These are phyloP conservation scores for Fusarium marasasianum DNA, from an alignment of 2,329 filamentous ascomycete genomes.

Conservation along the genomic window DNA sequence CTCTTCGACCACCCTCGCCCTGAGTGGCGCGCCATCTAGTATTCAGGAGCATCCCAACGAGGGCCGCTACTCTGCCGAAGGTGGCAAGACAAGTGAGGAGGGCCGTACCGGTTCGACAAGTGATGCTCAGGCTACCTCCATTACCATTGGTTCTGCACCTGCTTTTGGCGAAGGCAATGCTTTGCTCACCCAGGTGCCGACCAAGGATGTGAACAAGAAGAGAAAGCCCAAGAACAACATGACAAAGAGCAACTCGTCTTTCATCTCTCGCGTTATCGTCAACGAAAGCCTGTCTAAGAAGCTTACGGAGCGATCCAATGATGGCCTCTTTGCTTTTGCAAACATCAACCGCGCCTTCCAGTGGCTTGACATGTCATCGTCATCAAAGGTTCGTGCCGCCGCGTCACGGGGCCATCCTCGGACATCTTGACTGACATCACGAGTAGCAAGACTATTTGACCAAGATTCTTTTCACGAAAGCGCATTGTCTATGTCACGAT, in stretches of 20 bases:
- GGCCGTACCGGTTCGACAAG: constrained; percentile 63
- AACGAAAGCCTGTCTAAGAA: constrained; percentile 84
- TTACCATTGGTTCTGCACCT: constrained; percentile 61
- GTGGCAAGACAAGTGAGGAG: constrained; percentile 66
- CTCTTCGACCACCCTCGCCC: constrained; percentile 60
- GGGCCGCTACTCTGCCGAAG: constrained; percentile 67
- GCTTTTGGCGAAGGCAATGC: constrained; percentile 89
- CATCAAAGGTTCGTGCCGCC: constrained; percentile 65
- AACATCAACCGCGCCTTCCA: constrained; percentile 97
- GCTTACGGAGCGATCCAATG: constrained; percentile 77
- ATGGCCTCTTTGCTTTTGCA: constrained; percentile 89
- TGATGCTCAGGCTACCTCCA: constrained; percentile 55
- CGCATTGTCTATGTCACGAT: constrained; percentile 94
- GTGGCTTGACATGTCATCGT: constrained; percentile 89
- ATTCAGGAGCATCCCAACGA: constrained; percentile 72
- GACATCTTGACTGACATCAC: constrained; percentile 38
- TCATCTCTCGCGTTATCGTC: constrained; percentile 94
- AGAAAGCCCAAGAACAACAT: constrained; percentile 98
- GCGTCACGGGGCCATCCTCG: neutral
- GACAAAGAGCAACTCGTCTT: constrained; percentile 97
- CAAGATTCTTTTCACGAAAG: constrained; percentile 97
- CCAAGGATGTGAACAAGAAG: constrained; percentile 80
- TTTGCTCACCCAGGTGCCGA: constrained; percentile 68
- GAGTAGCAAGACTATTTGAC: constrained; percentile 84
- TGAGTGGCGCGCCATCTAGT: constrained; percentile 56